A percentile compares a stretch with the other conserved stretches of the same genome.
Evolutionary conservation across 768 basidiomycete genomes (phyloP).

Genomic region (Xerocomus brunneocitrinus): DNA sequence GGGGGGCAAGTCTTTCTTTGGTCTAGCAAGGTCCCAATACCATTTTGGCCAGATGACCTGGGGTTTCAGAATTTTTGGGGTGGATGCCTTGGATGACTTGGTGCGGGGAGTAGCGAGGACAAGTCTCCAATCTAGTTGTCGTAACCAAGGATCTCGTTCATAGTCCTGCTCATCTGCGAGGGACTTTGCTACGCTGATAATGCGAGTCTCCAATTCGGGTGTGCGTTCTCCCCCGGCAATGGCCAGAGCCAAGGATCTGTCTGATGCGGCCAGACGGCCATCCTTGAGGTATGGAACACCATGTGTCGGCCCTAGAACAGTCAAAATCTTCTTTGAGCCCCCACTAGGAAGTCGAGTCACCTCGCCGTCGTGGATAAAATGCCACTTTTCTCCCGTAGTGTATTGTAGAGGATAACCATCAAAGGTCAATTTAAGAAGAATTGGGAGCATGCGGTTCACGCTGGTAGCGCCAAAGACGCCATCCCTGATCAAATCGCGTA

Average conservation of each 20-base stretch:
- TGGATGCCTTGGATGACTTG: not conserved
- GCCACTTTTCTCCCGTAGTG: slow-evolving; percentile 60
- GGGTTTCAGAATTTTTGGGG: slow-evolving; percentile 30
- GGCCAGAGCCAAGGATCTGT: slow-evolving; percentile 42
- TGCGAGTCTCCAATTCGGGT: slow-evolving; percentile 27
- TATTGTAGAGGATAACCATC: slow-evolving; percentile 58
- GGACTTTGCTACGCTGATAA: slow-evolving; percentile 41
- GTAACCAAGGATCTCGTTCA: slow-evolving; percentile 50
- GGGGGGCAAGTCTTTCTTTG: slow-evolving; percentile 59
- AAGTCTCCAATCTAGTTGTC: slow-evolving; percentile 65
- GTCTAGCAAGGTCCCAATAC: slow-evolving; percentile 88
- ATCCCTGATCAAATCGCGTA: slow-evolving; percentile 41
- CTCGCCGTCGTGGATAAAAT: slow-evolving; percentile 38
- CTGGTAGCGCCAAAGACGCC: slow-evolving; percentile 37
- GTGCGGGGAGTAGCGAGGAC: slow-evolving; percentile 13
- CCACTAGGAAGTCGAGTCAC: slow-evolving; percentile 42
- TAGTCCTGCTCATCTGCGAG: slow-evolving; percentile 23
- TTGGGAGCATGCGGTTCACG: slow-evolving; percentile 53
- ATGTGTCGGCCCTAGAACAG: slow-evolving; percentile 44
- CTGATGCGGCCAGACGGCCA: slow-evolving; percentile 38
- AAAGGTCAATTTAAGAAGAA: slow-evolving; percentile 60
- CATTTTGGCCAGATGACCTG: slow-evolving; percentile 87
- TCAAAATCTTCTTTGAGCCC: slow-evolving; percentile 38
- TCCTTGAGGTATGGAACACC: slow-evolving; percentile 42
- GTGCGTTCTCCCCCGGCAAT: slow-evolving; percentile 43